Base-by-base conservation (phyloP, 805 yeast genomes). In the Pichia californica region DNA sequence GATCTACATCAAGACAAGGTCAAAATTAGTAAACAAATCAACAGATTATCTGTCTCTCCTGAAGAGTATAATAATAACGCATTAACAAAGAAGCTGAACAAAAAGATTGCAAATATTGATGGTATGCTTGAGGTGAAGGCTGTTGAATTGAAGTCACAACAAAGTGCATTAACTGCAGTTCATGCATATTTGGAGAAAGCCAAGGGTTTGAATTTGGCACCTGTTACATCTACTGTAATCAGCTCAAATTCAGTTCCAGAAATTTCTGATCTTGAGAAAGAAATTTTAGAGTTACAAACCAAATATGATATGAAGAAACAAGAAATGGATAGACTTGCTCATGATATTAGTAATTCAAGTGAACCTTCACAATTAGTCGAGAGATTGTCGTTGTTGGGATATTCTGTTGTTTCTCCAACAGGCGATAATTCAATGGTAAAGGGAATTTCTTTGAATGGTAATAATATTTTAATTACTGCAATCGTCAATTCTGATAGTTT, bases 291-390 rank as follows among this genome's bases (percentile, higher is more conserved):
- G 5, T 32, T 45, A 11, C 45, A 44, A 27, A 11, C 18, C 10
- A 41, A 42, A 16, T 44, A 44, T 31, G 21, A 44, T 7, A 20
- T 30, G 5, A 46, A 46, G 37, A 44, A 40, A 16, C 29, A 38
- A 13, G 33, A 36, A 30, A 10, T 46, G 25, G 36, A 41, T 7
- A 10, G n/a, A 4, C 40, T 55, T 39, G 54, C 50, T 16, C 54
- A 54, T n/a, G 52, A 52, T 5, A 23, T 58, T 19, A 50, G 61
- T 9, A 57, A 58, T 37, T n/a, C 42, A 4, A 25, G 25, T 25
- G 33, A 35, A 27, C 39, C 46, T 20, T 7, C 16, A 3, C 23
- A 30, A 20, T 25, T 46, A 28, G 47, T 38, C 18, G 35, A 32
- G 5, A 36, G 18, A 33, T 42, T 49, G 18, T 36, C 34, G 2